These are phyloP conservation scores for Ogataea pini DNA, from an alignment of 805 yeast species.

Conservation along the genomic window DNA sequence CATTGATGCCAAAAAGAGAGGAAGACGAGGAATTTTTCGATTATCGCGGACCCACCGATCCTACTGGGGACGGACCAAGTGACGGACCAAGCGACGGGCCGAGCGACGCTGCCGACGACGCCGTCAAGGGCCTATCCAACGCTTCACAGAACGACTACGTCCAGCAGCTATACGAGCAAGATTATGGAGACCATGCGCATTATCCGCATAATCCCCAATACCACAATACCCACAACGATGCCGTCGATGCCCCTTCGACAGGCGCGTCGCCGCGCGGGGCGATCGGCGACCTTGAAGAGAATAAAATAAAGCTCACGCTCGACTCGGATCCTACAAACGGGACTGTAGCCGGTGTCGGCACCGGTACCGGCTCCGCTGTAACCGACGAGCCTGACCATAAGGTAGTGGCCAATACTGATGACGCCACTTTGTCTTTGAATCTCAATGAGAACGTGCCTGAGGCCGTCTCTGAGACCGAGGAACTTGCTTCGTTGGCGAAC, in stretches of 20 bases:
- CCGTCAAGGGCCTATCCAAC: constrained; percentile 6
- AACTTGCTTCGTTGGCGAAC: constrained; percentile 36
- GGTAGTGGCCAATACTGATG: constrained; percentile 33
- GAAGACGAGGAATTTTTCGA: constrained; percentile 24
- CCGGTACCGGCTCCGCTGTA: background rate
- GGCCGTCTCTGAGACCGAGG: constrained; percentile 36
- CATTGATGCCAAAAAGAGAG: constrained; percentile 13
- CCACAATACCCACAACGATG: constrained; percentile 27
- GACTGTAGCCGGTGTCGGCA: background rate
- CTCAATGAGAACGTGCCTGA: constrained; percentile 34
- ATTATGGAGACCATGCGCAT: constrained; percentile 30
- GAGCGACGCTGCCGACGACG: constrained; percentile 6
- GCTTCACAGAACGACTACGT: constrained; percentile 26
- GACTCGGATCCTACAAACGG: constrained; percentile 6
- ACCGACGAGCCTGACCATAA: constrained; percentile 13
- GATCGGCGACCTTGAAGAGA: constrained; percentile 2
- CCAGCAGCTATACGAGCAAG: constrained; percentile 36
- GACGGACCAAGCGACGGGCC: constrained; percentile 5
- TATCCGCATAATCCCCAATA: constrained; percentile 36
- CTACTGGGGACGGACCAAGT: constrained; percentile 2
- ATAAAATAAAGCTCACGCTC: constrained; percentile 3
- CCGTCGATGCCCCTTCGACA: constrained; percentile 13
- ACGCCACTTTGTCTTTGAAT: constrained; percentile 31
- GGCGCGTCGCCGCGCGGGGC: constrained; percentile 7
- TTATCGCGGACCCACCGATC: constrained; percentile 6